phyloP scores from a whole-genome alignment of 352 stramenopile genomes.

The Phytophthora ramorum region DNA sequence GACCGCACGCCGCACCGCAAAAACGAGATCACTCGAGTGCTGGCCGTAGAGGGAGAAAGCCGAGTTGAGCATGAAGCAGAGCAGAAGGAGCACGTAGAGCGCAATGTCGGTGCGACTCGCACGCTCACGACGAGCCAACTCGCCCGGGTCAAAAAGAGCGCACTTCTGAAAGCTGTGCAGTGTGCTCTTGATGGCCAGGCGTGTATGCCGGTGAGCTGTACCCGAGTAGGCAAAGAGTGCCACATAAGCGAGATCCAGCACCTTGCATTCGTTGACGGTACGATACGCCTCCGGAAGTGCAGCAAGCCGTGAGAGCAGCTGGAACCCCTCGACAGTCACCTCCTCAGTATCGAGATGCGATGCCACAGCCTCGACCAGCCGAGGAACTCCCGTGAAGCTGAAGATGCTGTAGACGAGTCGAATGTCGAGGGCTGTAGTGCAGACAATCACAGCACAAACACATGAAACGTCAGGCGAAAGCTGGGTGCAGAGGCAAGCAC shows the following conservation, averaged over 20 bases:
- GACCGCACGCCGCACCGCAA: constrained; percentile 33
- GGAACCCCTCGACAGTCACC: constrained; percentile 77
- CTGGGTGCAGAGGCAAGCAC: neutral
- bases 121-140: constrained; percentile 53
- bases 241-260: constrained; percentile 76
- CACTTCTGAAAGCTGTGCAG: constrained; percentile 78
- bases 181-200: constrained; percentile 66
- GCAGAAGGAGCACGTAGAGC: constrained; percentile 54
- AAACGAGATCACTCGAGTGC: constrained; percentile 46
- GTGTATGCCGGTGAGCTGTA: constrained; percentile 65
- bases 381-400: constrained; percentile 59
- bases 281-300: constrained; percentile 50
- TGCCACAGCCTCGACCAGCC: constrained; percentile 71
- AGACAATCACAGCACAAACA: neutral
- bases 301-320: constrained; percentile 64
- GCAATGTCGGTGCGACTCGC: constrained; percentile 47
- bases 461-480: neutral
- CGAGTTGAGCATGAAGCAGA: constrained; percentile 56
- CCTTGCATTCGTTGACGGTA: constrained; percentile 66
- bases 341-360: constrained; percentile 77
- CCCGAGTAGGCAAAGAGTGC: constrained; percentile 75
- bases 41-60: constrained; percentile 52
- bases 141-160: constrained; percentile 61
- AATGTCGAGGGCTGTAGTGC: constrained; percentile 47
- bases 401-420: constrained; percentile 56